Evolutionary conservation across 2,329 filamentous ascomycete species (phyloP), one percentile per base, ranked within the genome.

Genomic region (Canariomyces notabilis): DNA sequence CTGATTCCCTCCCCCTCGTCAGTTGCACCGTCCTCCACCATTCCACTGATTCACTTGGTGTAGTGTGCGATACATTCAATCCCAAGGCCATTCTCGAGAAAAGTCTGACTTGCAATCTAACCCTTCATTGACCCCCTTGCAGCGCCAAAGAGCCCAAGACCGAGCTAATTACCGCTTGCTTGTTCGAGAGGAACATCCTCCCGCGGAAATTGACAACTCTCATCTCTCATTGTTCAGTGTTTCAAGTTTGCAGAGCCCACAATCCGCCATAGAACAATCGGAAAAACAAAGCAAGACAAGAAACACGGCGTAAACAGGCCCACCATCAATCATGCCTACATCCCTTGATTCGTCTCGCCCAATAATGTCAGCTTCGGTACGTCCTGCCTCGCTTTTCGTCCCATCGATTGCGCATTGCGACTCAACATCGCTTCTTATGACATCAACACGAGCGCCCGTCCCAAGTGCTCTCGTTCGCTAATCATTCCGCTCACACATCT

Each of bases 291-390:
- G 14, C 15, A 34, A 26, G 8, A 26, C 42, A 43, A 23, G 32
- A n/a, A 19, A 31, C n/a, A n/a, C 26, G 41, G n/a, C 16, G 29
- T 41, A 29, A 20, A 31, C 6, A 33, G 26, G 18, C 38, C 29
- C 35, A 39, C 42, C 48, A 44, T 16, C 31, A 57, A 60, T 54
- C 46, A 81, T 81, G 77, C 75, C 76, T 61, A 63, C 71, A 51
- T 81, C 77, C n/a, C 59, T 80, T 48, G 77, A 81, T 46, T 81
- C 77, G 36, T 71, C 75, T 44, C 76, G 77, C 61, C 77, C 77
- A 58, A 81, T 81, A 63, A 80, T 81, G 77, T 76, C 76, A 49
- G 73, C 76, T 38, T 80, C 77, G 60, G 77, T 81, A 77, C 45
- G 77, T 77, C 42, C 26, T n/a, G 14, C 26, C 26, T 8, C 26